Percentiles rank a stretch among this genome's conserved stretches.
phyloP scores from a whole-genome alignment of 495 filamentous ascomycete species.

The Chaetomium cochliodes region DNA sequence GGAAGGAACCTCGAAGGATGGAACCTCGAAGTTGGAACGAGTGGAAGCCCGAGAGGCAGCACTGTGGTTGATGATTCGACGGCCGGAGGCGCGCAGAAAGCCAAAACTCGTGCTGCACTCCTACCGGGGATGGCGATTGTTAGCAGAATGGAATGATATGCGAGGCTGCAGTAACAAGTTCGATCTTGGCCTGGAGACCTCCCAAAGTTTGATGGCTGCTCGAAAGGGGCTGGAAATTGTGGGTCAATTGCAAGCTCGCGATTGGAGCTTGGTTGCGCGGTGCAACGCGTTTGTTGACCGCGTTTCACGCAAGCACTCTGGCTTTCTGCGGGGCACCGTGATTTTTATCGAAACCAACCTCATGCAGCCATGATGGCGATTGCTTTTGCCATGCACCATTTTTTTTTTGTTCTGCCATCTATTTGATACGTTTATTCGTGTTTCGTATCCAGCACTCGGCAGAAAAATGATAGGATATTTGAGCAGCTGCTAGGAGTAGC shows the following conservation, averaged over 20 bases:
- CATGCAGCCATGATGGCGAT: not conserved
- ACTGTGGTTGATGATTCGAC: not conserved
- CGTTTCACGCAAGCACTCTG: constrained; percentile 12
- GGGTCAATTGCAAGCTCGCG: constrained; percentile 11
- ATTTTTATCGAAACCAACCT: not conserved
- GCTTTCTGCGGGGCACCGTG: not conserved
- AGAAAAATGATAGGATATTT: too few species aligned
- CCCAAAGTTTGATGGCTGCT: not conserved
- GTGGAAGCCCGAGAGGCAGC: not conserved
- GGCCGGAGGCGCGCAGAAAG: not conserved
- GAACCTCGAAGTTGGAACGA: not conserved
- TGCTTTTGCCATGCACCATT: not conserved
- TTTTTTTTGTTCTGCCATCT: too few species aligned
- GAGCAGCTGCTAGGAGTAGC: too few species aligned
- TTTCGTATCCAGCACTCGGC: too few species aligned
- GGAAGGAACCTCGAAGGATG: not conserved
- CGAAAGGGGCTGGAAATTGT: constrained; percentile 23
- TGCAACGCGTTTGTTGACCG: constrained; percentile 10
- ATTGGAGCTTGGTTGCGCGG: constrained; percentile 2
- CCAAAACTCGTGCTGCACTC: constrained; percentile 3
- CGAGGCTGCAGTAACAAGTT: constrained; percentile 23
- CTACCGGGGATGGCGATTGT: constrained; percentile 8
- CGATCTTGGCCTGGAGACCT: constrained; percentile 23
- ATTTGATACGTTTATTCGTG: too few species aligned
- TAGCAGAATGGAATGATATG: not conserved